Percentiles rank a stretch among this genome's conserved stretches.
phyloP scores from a whole-genome alignment of 768 basidiomycete genomes.

The Lentinula guzmanii region DNA sequence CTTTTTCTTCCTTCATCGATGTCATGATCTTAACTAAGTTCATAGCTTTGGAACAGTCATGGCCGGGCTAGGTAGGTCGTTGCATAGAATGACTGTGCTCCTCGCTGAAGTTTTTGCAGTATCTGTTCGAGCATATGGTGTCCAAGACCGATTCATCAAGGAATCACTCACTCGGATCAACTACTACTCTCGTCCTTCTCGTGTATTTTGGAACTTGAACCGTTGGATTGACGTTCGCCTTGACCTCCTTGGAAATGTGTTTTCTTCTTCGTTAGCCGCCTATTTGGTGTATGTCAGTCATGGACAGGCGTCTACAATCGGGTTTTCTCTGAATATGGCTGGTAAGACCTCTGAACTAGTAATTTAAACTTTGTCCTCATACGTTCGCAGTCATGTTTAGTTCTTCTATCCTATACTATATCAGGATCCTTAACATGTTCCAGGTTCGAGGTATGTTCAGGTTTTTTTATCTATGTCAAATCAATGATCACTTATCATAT shows the following conservation, averaged over 20 bases:
- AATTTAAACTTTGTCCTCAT: background rate
- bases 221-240: constrained; percentile 27
- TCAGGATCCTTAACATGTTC: constrained; percentile 17
- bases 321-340: constrained; percentile 36
- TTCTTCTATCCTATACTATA: constrained; percentile 14
- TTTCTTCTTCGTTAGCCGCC: constrained; percentile 32
- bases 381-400: constrained; percentile 11
- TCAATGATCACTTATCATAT: background rate
- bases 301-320: constrained; percentile 22
- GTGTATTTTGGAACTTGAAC: constrained; percentile 30
- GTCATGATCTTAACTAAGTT: background rate
- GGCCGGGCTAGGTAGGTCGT: constrained; percentile 26
- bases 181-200: constrained; percentile 24
- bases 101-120: background rate
- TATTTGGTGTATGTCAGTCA: constrained; percentile 26
- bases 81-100: no score
- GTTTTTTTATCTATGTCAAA: background rate
- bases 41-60: constrained; percentile 34
- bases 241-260: constrained; percentile 37
- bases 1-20: constrained; percentile 6
- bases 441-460: constrained; percentile 15
- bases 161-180: constrained; percentile 32
- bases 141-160: constrained; percentile 27
- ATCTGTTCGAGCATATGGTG: constrained; percentile 43
- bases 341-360: constrained; percentile 14